Percentiles rank a stretch among this genome's conserved stretches.
Evolutionary conservation across 2,329 filamentous ascomycete species (phyloP).

Genomic region (Cercospora sp.): DNA sequence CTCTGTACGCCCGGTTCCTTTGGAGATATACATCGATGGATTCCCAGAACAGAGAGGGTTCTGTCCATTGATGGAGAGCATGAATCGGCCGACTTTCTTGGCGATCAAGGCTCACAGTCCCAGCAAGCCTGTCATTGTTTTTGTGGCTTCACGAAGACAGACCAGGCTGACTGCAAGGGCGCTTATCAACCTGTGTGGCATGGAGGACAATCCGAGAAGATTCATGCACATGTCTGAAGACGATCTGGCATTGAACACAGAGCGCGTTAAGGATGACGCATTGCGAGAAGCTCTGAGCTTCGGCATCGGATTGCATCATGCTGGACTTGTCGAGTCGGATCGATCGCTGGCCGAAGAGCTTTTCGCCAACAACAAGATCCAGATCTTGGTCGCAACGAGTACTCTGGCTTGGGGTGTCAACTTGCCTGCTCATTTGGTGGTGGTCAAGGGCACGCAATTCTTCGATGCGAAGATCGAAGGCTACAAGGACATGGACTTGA

Average conservation of each 20-base stretch:
- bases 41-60: conserved; percentile 95
- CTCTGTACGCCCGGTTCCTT: conserved; percentile 89
- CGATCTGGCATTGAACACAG: conserved; percentile 82
- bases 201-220: conserved; percentile 94
- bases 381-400: conserved; percentile 91
- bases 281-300: conserved; percentile 93
- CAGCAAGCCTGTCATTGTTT: conserved; percentile 95
- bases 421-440: conserved; percentile 90
- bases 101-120: conserved; percentile 97
- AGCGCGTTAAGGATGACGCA: conserved; percentile 88
- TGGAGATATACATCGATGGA: conserved; percentile 96
- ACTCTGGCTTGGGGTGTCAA: conserved; percentile 99
- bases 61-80: conserved; percentile 96
- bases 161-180: conserved; percentile 94
- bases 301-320: conserved; percentile 95
- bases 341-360: conserved; percentile 88
- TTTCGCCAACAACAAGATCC: conserved; percentile 96
- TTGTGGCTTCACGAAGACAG: conserved; percentile 92
- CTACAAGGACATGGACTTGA: conserved; percentile 98
- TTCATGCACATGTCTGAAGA: conserved; percentile 96
- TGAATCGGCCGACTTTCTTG: conserved; percentile 95
- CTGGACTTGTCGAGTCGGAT: conserved; percentile 92
- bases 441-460: conserved; percentile 97
- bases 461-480: conserved; percentile 97
- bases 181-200: conserved; percentile 93